These are phyloP conservation scores for Saccharum hybrid DNA, from an alignment of 202 grass and related monocot species.

Conservation along the genomic window DNA sequence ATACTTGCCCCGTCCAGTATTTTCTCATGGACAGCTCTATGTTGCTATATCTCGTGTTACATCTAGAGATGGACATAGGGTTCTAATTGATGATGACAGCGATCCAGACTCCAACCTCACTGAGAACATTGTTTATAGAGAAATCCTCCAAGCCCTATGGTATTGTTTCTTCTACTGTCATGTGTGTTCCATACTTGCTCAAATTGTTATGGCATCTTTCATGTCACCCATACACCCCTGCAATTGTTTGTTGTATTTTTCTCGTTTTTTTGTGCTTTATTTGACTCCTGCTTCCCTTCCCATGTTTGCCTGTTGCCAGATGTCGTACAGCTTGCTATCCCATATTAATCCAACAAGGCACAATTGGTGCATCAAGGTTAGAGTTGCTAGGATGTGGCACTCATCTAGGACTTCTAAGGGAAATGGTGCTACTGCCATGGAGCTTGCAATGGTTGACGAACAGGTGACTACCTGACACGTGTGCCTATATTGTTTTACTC, in stretches of 20 bases:
- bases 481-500: background rate
- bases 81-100: background rate
- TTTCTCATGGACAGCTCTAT: slow-evolving; percentile 20
- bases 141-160: background rate
- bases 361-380: slow-evolving; percentile 16
- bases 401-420: background rate
- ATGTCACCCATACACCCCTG: background rate
- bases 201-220: background rate
- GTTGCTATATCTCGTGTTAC: slow-evolving; percentile 28
- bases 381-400: background rate
- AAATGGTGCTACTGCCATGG: background rate
- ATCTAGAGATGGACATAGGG: background rate
- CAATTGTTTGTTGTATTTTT: no score
- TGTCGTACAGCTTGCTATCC: background rate
- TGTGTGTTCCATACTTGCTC: background rate
- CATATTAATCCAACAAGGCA: background rate
- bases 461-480: background rate
- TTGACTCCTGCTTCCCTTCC: background rate
- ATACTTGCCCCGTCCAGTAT: background rate
- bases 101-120: background rate
- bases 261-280: background rate
- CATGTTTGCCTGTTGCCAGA: background rate
- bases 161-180: background rate
- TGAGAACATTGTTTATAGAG: background rate
- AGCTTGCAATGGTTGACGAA: background rate